Conservation (phyloP, 805 yeast species). For the Wickerhamia fluorescens region DNA sequence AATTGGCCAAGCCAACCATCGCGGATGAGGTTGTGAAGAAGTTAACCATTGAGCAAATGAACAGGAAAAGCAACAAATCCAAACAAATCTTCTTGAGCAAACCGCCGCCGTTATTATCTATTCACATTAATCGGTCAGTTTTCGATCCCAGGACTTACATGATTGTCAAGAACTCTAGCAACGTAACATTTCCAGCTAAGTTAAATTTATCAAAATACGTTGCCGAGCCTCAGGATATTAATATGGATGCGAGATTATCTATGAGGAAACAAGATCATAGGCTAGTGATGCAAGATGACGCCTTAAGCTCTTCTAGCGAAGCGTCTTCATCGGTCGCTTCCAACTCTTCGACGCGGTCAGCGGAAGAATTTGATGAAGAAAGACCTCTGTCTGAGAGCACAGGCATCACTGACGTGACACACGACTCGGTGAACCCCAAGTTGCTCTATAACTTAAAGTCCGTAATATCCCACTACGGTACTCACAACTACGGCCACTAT, state of each 20-base stretch:
- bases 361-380: slow-evolving; percentile 1
- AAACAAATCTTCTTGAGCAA: slow-evolving; percentile 75
- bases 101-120: slow-evolving; percentile 75
- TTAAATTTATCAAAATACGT: slow-evolving; percentile 65
- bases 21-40: slow-evolving; percentile 72
- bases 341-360: slow-evolving; percentile 1
- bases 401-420: background rate
- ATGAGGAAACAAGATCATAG: slow-evolving; percentile 56
- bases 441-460: slow-evolving; percentile 70
- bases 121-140: slow-evolving; percentile 89
- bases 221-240: slow-evolving; percentile 61
- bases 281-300: background rate
- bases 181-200: slow-evolving; percentile 66
- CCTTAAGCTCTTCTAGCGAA: background rate
- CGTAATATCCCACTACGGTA: slow-evolving; percentile 88
- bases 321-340: slow-evolving; percentile 2
- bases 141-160: slow-evolving; percentile 82
- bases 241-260: slow-evolving; percentile 72
- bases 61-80: slow-evolving; percentile 69
- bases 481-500: slow-evolving; percentile 97
- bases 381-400: slow-evolving; percentile 2
- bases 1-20: slow-evolving; percentile 59
- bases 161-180: slow-evolving; percentile 77
- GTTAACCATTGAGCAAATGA: slow-evolving; percentile 68
- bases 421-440: slow-evolving; percentile 23